Evolutionary conservation across 768 basidiomycete species (phyloP).

Genomic region (Grammothele lineata): DNA sequence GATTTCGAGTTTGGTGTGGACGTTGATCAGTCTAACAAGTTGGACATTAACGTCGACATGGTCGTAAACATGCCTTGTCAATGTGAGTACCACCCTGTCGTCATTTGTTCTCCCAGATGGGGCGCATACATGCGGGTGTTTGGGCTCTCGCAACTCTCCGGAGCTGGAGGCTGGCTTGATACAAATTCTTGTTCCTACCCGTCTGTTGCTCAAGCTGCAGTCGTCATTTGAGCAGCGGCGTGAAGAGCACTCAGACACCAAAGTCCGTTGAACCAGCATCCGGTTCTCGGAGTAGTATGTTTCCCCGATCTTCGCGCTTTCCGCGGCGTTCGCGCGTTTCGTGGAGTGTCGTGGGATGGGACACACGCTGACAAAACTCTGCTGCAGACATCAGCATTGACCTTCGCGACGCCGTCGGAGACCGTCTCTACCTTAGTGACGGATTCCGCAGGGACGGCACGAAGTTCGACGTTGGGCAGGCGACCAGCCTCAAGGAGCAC

Average conservation of each 20-base stretch:
- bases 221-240: too few species aligned
- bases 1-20: conserved; percentile 90
- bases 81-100: conserved; percentile 63
- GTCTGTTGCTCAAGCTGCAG: too few species aligned
- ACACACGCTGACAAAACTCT: too few species aligned
- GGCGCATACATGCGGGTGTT: too few species aligned
- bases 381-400: conserved; percentile 88
- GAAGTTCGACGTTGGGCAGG: conserved; percentile 77
- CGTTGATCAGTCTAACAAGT: conserved; percentile 46
- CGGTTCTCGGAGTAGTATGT: too few species aligned
- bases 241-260: too few species aligned
- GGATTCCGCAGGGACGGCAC: conserved; percentile 84
- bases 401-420: conserved; percentile 89
- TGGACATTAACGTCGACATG: conserved; percentile 90
- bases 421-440: conserved; percentile 78
- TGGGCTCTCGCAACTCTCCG: too few species aligned
- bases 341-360: not conserved
- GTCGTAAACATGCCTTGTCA: conserved; percentile 90
- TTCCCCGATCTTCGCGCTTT: too few species aligned
- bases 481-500: conserved; percentile 69
- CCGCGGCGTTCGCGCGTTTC: not conserved
- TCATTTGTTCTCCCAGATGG: too few species aligned
- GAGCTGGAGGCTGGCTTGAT: not conserved
- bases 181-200: too few species aligned
- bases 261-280: too few species aligned